Evolutionary conservation across 768 basidiomycete species (phyloP).

Genomic region (Boletus eberwhitei): DNA sequence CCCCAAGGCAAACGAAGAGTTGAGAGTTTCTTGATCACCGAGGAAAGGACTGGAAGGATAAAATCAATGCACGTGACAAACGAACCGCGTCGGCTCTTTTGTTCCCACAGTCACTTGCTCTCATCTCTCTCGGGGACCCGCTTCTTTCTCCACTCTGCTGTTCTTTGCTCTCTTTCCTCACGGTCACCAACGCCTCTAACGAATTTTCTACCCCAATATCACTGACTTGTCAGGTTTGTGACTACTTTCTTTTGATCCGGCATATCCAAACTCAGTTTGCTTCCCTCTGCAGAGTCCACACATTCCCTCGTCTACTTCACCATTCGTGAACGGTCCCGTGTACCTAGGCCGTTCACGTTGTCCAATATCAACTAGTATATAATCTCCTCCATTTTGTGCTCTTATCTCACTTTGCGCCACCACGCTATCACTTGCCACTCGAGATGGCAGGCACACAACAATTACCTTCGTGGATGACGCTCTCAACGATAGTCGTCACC

Average conservation of each 20-base stretch:
- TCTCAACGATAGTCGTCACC: slow-evolving; percentile 48
- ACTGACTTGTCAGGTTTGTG: slow-evolving; percentile 16
- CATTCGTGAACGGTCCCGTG: slow-evolving; percentile 2
- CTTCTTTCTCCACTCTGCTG: background rate
- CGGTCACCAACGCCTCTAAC: slow-evolving; percentile 16
- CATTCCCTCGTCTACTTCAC: slow-evolving; percentile 22
- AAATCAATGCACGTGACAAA: slow-evolving; percentile 35
- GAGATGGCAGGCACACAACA: slow-evolving; percentile 50
- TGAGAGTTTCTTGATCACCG: background rate
- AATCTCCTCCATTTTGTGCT: slow-evolving; percentile 5
- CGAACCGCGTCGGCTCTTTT: slow-evolving; percentile 27
- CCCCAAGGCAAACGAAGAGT: background rate
- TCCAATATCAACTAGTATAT: slow-evolving; percentile 3
- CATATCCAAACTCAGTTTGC: background rate
- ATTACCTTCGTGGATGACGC: slow-evolving; percentile 71
- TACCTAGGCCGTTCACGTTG: background rate
- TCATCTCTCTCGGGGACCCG: slow-evolving; percentile 12
- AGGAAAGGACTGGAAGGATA: no score
- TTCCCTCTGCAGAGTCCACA: slow-evolving; percentile 18
- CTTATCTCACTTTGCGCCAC: slow-evolving; percentile 2
- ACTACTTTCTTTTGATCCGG: background rate
- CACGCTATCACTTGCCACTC: slow-evolving; percentile 6
- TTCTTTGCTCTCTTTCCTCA: slow-evolving; percentile 3
- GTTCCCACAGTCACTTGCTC: slow-evolving; percentile 15
- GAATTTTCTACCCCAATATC: slow-evolving; percentile 5